A percentile compares a stretch with the other conserved stretches of the same genome.
Conservation (phyloP, 208 protist genomes). For the Sergeia podlipaevii region DNA sequence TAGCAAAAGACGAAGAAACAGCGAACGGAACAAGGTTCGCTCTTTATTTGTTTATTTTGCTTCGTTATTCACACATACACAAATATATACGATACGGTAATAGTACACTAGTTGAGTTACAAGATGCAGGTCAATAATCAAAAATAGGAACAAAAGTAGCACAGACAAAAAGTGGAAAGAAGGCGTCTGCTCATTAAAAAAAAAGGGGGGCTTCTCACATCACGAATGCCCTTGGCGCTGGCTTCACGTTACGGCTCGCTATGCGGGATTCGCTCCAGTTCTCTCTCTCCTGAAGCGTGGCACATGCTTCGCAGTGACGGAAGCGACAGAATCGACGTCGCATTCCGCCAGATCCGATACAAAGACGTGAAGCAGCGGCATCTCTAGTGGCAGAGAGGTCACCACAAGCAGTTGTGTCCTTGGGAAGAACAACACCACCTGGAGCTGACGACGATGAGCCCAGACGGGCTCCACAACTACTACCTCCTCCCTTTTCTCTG, state of each 20-base stretch:
- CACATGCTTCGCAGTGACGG: conserved; percentile 3
- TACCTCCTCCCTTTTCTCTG: too few relatives aligned
- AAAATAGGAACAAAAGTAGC: too few relatives aligned
- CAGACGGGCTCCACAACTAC: too few relatives aligned
- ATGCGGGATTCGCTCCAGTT: not conserved
- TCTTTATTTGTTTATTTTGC: not conserved
- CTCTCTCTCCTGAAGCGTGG: not conserved
- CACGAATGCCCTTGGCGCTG: not conserved
- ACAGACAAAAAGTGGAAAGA: too few relatives aligned
- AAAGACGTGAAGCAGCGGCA: too few relatives aligned
- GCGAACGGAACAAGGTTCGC: not conserved
- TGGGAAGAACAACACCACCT: too few relatives aligned
- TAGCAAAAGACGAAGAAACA: not conserved
- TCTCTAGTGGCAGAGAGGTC: too few relatives aligned
- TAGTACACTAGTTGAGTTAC: not conserved
- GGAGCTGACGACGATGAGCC: not conserved
- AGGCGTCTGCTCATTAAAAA: not conserved
- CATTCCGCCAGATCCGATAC: too few relatives aligned
- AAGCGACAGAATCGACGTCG: too few relatives aligned
- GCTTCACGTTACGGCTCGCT: conserved; percentile 3
- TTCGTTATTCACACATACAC: not conserved
- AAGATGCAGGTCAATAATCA: too few relatives aligned
- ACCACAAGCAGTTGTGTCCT: too few relatives aligned
- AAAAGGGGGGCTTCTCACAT: not conserved
- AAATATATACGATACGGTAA: not conserved